phyloP scores from a whole-genome alignment of 495 filamentous ascomycete genomes.

The Apiosordaria backusii region DNA sequence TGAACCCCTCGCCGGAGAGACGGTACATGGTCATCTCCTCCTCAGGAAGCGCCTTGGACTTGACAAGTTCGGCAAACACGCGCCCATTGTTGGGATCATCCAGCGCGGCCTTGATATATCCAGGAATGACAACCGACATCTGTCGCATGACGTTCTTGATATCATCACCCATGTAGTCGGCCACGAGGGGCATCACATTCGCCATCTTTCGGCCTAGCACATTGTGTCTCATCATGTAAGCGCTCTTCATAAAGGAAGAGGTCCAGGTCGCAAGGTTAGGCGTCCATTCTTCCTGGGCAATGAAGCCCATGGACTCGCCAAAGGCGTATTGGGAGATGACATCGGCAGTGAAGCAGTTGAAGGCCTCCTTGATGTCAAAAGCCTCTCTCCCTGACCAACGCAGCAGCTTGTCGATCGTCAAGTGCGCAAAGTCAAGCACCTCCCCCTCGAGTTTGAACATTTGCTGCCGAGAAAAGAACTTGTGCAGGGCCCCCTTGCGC shows the following conservation, averaged over 20 bases:
- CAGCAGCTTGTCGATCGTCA: conserved; percentile 20
- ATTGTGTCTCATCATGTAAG: conserved; percentile 30
- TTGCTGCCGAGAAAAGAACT: conserved; percentile 43
- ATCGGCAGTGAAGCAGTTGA: conserved; percentile 33
- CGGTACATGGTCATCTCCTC: conserved; percentile 31
- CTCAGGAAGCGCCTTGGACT: conserved; percentile 17
- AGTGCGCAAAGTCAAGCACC: conserved; percentile 23
- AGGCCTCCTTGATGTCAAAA: conserved; percentile 27
- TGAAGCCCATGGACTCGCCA: conserved; percentile 29
- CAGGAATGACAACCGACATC: conserved; percentile 24
- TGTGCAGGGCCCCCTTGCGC: conserved; percentile 38
- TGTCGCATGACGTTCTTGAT: conserved; percentile 17
- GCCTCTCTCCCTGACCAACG: conserved; percentile 6
- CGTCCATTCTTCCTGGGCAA: conserved; percentile 25
- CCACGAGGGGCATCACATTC: conserved; percentile 17
- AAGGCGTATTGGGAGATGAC: conserved; percentile 32
- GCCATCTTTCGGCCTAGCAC: conserved; percentile 17
- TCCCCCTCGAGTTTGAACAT: conserved; percentile 34
- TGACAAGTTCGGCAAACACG: conserved; percentile 24
- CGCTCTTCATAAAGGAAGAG: conserved; percentile 30
- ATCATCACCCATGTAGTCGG: conserved; percentile 26
- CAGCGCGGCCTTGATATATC: conserved; percentile 20
- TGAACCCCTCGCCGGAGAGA: conserved; percentile 31
- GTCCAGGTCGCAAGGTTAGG: conserved; percentile 30
- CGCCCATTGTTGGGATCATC: conserved; percentile 15